Percentiles rank a stretch among this genome's conserved stretches.
Conservation (phyloP, 345 rosid species). For the Ceriops zippeliana region DNA sequence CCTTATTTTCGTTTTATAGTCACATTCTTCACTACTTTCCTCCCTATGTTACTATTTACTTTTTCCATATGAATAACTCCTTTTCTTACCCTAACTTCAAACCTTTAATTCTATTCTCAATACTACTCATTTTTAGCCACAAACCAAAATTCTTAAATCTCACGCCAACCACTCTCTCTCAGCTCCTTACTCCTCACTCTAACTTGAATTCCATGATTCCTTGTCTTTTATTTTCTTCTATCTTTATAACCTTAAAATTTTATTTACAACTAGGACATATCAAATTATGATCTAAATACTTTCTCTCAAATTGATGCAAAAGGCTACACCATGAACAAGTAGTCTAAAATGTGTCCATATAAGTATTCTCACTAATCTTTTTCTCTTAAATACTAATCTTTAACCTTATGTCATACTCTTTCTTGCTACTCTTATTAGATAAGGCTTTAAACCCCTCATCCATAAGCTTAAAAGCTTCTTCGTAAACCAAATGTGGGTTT, state of each 20-base stretch:
- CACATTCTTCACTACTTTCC: constrained; percentile 13
- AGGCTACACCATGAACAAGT: constrained; percentile 63
- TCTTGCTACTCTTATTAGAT: constrained; percentile 57
- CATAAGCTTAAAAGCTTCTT: constrained; percentile 82
- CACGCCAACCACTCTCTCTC: constrained; percentile 20
- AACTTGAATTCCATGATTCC: constrained; percentile 24
- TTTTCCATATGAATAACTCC: background rate
- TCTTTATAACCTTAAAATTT: constrained; percentile 66
- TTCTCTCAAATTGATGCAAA: constrained; percentile 72
- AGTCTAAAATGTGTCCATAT: constrained; percentile 48
- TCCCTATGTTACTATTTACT: constrained; percentile 22
- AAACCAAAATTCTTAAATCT: background rate
- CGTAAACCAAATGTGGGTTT: constrained; percentile 54
- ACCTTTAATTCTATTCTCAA: constrained; percentile 6
- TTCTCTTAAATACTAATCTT: constrained; percentile 68
- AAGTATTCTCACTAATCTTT: constrained; percentile 25
- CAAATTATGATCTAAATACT: constrained; percentile 62
- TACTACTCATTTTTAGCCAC: constrained; percentile 17
- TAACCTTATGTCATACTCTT: constrained; percentile 67
- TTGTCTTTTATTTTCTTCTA: constrained; percentile 21
- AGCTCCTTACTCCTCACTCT: constrained; percentile 26
- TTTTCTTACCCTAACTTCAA: background rate
- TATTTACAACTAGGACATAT: constrained; percentile 69
- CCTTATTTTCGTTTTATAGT: background rate
- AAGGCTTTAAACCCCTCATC: constrained; percentile 70